phyloP scores from a whole-genome alignment of 139 green algal genomes.

The Bryopsis sp. region DNA sequence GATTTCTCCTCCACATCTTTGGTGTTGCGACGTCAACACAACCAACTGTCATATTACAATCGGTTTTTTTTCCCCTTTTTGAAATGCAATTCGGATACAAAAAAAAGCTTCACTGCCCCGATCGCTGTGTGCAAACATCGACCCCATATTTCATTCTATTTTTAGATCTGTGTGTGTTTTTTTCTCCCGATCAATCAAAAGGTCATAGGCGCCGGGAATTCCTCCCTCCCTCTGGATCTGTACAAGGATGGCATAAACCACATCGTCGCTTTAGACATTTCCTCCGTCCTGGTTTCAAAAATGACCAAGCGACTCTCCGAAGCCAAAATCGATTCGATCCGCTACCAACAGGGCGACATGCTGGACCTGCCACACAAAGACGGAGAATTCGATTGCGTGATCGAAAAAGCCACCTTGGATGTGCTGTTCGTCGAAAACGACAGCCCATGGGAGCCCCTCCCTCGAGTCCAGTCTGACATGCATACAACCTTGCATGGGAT shows the following conservation, averaged over 20 bases:
- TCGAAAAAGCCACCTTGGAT: conserved; percentile 47
- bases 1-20: no score
- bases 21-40: no score
- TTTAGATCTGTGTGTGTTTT: no score
- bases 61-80: no score
- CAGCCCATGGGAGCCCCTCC: conserved; percentile 28
- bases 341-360: conserved; percentile 42
- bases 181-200: no score
- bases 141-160: no score
- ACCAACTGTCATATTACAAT: no score
- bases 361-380: conserved; percentile 31
- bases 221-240: conserved; percentile 27
- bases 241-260: conserved; percentile 21
- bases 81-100: no score
- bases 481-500: conserved; percentile 21
- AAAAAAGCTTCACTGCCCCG: no score
- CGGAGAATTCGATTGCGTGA: conserved; percentile 38
- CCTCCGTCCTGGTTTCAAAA: neutral
- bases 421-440: conserved; percentile 37
- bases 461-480: conserved; percentile 21
- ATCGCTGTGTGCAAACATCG: no score
- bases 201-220: conserved; percentile 42
- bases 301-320: neutral
- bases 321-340: conserved; percentile 5
- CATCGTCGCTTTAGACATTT: conserved; percentile 30